Evolutionary conservation across 129 eudicot genomes (phyloP), one percentile per base, ranked within the genome.

Genomic region (Saposhnikovia divaricata): DNA sequence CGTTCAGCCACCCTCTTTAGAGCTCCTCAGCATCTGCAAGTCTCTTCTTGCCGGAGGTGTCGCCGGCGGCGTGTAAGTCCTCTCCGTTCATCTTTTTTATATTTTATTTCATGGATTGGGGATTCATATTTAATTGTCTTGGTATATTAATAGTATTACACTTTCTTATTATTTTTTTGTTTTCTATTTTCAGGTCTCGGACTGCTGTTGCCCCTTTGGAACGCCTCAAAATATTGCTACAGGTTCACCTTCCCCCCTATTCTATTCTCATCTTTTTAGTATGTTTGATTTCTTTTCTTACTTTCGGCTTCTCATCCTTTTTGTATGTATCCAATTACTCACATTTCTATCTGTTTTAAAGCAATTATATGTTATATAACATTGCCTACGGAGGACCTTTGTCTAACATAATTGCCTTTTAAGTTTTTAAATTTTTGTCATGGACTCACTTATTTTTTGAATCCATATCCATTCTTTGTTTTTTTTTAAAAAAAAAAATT

Each of bases 1-100:
- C 15, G 94, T 95, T 55, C 90, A 88, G 69, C 89, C 97, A 57
- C 87, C 97, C 19, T 88, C 88, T 27, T 86, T 87, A 27, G 90
- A 87, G 39, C 78, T 90, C 43, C 90, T 92, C 74, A 89, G 89
- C 27, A 87, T 96, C 81, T 89, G 92, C 85, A 96, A 96, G 82
- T 96, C 99, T 44, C 97, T 96, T 57, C 85, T 88, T 63, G 99
- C 99, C 45, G 99, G 99, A 6, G 99, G 99, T 5, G 88, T 92
- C 75, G 99, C 99, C 66, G 99, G 97, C 40, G 99, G 99, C 80
- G 82, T 96, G 99, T 96, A 43, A 86, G 99, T 81, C 38, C 28
- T 13, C 21, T 46, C 50, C 34, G 1, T 31, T 31, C 34, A 31
- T 31, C 34, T 31, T 31, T 31, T 31, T 31, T 31, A 31, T 31